Conservation (phyloP, 2,329 filamentous ascomycete genomes). For the Cytospora mali region DNA sequence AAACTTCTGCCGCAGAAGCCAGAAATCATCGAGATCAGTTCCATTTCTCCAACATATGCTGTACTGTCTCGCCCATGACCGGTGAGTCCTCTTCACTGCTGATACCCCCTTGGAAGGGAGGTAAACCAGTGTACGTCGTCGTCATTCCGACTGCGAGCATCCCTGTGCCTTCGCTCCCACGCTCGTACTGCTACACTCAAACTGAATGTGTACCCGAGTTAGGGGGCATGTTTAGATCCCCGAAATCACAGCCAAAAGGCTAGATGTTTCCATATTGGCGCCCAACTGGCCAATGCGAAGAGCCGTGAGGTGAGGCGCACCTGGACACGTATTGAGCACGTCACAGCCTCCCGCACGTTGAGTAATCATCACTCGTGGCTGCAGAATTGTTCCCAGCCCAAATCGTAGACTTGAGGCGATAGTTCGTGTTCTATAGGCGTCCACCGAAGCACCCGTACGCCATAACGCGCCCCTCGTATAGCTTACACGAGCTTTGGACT, state of each 20-base stretch:
- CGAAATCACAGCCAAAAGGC: background rate
- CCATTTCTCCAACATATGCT: background rate
- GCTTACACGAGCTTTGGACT: conserved; percentile 8
- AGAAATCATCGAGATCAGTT: conserved; percentile 3
- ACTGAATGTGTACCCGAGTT: background rate
- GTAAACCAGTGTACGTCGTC: background rate
- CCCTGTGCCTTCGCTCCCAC: background rate
- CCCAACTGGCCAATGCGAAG: background rate
- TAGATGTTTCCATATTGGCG: background rate
- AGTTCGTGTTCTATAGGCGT: conserved; percentile 1
- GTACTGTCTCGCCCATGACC: background rate
- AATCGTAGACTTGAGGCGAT: conserved; percentile 3
- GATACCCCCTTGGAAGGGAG: background rate
- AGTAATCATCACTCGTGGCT: background rate
- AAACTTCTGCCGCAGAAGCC: background rate
- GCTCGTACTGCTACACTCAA: conserved; percentile 2
- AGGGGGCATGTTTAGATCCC: background rate
- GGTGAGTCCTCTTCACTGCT: background rate
- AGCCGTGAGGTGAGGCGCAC: background rate
- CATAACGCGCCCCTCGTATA: conserved; percentile 4
- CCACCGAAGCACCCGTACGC: conserved; percentile 3
- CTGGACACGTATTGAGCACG: conserved; percentile 7
- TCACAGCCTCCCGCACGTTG: background rate
- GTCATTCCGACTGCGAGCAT: background rate
- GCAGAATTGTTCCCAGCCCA: background rate